Evolutionary conservation across 495 filamentous ascomycete genomes (phyloP), one percentile per base, ranked within the genome.

Genomic region (Aspergillus incahuasiensis): DNA sequence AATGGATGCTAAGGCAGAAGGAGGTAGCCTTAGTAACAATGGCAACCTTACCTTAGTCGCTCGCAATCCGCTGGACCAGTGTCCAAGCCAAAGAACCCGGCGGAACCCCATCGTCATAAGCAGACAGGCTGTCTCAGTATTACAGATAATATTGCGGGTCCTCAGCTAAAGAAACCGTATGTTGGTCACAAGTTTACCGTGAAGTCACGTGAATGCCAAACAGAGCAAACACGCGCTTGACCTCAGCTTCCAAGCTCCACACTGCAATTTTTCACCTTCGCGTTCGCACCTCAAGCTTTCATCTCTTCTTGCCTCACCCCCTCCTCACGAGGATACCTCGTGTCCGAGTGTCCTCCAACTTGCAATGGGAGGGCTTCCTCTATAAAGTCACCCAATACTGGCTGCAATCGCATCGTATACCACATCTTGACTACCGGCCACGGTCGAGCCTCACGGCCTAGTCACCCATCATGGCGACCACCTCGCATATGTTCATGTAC

Each of bases 401-500:
- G 59, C 64, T 73, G 68, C 65, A 70, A 70, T 69, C 62, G 70
- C 63, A 48, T 63, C 54, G 60, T 62, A 60, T n/a, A 60, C 55
- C 9, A 44, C 53, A 57, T 53, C 58, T 19, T 39, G 54, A 51
- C 57, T 48, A 44, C 54, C 52, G 38, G 35, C 50, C 32, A 42
- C 50, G 35, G 22, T 52, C 42, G 45, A 55, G 48, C 42, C 53
- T 54, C 59, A 58, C 60, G 49, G 25, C 65, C 52, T 50, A 51
- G 35, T 43, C 63, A 62, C 66, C 72, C 81, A 88, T 61, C 74
- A 99, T 99, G 94, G 91, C 94, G 69, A 92, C 90, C 56, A 96
- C 91, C 41, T 96, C 91, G 61, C 90, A 89, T 65, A 95, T 96
- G 91, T 96, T 96, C 69, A 86, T 97, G 80, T 97, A 97, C 77